phyloP scores from a whole-genome alignment of 192 early-diverging fungal genomes.

The Coemansia sp. region DNA sequence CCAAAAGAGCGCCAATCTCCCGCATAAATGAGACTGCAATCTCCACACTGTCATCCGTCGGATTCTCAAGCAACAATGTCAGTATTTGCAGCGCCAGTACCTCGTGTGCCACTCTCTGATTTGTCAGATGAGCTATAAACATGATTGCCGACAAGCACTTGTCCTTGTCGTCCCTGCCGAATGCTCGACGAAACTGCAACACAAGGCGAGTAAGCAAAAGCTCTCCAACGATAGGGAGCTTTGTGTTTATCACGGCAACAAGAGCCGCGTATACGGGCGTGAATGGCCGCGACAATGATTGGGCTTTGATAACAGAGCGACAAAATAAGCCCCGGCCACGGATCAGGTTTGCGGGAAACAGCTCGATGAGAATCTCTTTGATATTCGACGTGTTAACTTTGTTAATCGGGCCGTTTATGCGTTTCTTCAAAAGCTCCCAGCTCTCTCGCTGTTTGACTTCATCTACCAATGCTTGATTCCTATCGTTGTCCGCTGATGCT shows the following conservation, averaged over 20 bases:
- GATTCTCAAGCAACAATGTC: slow-evolving; percentile 77
- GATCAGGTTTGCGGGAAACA: slow-evolving; percentile 89
- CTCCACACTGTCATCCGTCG: slow-evolving; percentile 94
- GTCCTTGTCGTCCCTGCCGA: slow-evolving; percentile 88
- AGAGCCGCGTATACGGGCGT: slow-evolving; percentile 91
- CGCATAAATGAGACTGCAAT: slow-evolving; percentile 94
- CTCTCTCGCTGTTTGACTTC: slow-evolving; percentile 72
- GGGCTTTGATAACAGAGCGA: slow-evolving; percentile 86
- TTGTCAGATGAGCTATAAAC: slow-evolving; percentile 92
- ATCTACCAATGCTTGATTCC: neutral
- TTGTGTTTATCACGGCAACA: slow-evolving; percentile 89
- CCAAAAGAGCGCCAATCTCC: slow-evolving; percentile 81
- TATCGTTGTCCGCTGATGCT: slow-evolving; percentile 17
- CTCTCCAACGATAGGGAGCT: slow-evolving; percentile 88
- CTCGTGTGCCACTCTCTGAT: slow-evolving; percentile 88
- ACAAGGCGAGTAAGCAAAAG: slow-evolving; percentile 82
- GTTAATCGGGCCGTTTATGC: slow-evolving; percentile 94
- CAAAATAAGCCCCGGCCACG: slow-evolving; percentile 90
- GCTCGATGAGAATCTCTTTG: slow-evolving; percentile 83
- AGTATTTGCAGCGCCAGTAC: slow-evolving; percentile 87
- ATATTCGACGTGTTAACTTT: slow-evolving; percentile 92
- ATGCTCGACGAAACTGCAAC: slow-evolving; percentile 87
- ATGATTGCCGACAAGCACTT: slow-evolving; percentile 77
- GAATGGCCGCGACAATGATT: slow-evolving; percentile 82
- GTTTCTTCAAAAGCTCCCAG: slow-evolving; percentile 95